Percentiles rank a stretch among this genome's conserved stretches.
Evolutionary conservation across 192 early-diverging fungal species (phyloP).

Genomic region (Entrophospora sp.): DNA sequence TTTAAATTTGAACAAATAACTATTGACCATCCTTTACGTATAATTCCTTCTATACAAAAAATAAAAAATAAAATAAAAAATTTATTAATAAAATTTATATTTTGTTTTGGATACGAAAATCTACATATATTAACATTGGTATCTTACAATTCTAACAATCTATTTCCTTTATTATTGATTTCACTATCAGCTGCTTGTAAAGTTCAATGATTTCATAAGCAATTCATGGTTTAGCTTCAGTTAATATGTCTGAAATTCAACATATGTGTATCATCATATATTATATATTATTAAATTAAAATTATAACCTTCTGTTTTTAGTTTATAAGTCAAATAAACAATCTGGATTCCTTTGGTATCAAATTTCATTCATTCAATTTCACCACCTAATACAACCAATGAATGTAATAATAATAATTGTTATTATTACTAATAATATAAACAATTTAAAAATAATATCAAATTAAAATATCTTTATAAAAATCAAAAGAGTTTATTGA

Average conservation of each 20-base stretch:
- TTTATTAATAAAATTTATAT: no score
- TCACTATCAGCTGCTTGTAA: slow-evolving; percentile 53
- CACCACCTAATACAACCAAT: no score
- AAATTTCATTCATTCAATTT: no score
- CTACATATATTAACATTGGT: no score
- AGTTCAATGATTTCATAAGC: slow-evolving; percentile 87
- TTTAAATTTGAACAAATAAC: no score
- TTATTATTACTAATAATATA: no score
- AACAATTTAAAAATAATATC: no score
- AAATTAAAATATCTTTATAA: slow-evolving; percentile 54
- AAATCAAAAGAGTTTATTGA: slow-evolving; percentile 80
- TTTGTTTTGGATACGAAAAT: no score
- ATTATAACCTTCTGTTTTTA: slow-evolving; percentile 29
- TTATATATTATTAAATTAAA: background rate
- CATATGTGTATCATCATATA: background rate
- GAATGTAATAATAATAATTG: no score
- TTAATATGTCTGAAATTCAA: slow-evolving; percentile 30
- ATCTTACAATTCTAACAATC: slow-evolving; percentile 78
- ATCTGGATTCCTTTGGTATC: slow-evolving; percentile 91
- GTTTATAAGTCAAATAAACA: slow-evolving; percentile 94
- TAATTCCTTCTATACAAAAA: no score
- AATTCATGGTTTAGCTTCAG: slow-evolving; percentile 75
- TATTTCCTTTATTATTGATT: slow-evolving; percentile 50
- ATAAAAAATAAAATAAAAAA: no score
- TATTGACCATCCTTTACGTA: no score